Base-by-base conservation (phyloP, 2,329 filamentous ascomycete species). In the Claviceps maximensis region DNA sequence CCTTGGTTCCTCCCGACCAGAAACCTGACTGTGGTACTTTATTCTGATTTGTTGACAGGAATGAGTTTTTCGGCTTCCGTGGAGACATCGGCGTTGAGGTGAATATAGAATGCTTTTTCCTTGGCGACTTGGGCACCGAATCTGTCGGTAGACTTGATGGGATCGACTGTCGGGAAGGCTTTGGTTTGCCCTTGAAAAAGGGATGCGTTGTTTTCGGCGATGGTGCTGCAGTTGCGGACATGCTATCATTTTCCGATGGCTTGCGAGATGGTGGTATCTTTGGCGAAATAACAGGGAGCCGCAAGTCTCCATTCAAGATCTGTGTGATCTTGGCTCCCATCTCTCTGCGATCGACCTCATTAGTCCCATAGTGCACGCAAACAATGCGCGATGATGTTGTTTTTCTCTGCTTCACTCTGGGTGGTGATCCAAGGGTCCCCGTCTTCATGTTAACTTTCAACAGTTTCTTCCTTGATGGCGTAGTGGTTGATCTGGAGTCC, bases 301-400 rank as follows among this genome's bases (percentile, higher is more conserved):
- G 58, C 6, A 61, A 56, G 6, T 60, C 60, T 33, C 65, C 63
- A 21, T 62, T 59, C 13, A 89, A 65, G 25, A 94, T 86, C 4
- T 75, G 70, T 25, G 82, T 69, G 53, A 95, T 85, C 57, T 74
- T 76, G 9, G 73, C 64, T 0, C 83, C 85, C 29, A 87, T 64
- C 0, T 68, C 67, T 33, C 65, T 61, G 41, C 74, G 74, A 41
- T 68, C 69, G 29, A 62, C 63, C 7, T 69, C 63, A 53, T 79
- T 75, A 4, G 60, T 62, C 2, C 77, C 79, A 61, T 91, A 91
- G 55, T 69, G 73, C 33, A 89, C 73, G 13, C 69, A 68, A 2
- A 82, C 74, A 5, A 86, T 55, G 23, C 65, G 66, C 4, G 68
- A 63, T 41, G 70, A 69, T 17, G 51, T 56, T 6, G 23, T 53